Conservation (phyloP, 192 early-diverging fungal species). For the Coemansia sp. region DNA sequence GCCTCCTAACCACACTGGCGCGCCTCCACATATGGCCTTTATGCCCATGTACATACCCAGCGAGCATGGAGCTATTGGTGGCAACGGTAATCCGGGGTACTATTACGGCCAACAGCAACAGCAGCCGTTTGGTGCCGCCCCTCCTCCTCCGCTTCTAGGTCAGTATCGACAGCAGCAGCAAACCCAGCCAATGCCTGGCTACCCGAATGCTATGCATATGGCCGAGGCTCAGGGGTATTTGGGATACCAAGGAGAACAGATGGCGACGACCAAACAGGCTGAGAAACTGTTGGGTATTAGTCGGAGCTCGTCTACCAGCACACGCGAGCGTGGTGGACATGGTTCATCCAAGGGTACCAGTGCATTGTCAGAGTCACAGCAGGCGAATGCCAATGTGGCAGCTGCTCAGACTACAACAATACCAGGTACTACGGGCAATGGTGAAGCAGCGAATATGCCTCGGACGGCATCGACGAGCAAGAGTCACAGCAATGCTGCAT, state of each 20-base stretch:
- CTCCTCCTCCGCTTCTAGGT: not conserved
- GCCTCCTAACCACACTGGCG: not conserved
- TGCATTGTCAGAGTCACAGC: not conserved
- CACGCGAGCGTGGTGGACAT: not conserved
- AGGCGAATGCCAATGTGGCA: not conserved
- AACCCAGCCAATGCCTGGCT: conserved; percentile 1
- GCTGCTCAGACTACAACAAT: not conserved
- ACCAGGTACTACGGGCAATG: not conserved
- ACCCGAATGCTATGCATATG: not conserved
- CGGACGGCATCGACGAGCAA: conserved; percentile 2
- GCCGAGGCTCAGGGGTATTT: not conserved
- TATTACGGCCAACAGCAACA: conserved; percentile 12
- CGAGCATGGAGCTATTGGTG: not conserved
- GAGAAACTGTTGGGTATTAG: conserved; percentile 1
- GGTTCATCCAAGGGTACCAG: not conserved
- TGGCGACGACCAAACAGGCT: not conserved
- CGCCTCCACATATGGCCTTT: conserved; percentile 17
- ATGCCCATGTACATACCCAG: conserved; percentile 24
- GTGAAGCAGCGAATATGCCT: not conserved
- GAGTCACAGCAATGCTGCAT: not conserved
- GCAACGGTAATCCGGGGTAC: conserved; percentile 2
- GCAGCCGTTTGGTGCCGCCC: not conserved
- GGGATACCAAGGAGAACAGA: not conserved
- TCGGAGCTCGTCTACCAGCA: not conserved
- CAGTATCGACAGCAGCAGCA: conserved; percentile 17